A percentile compares a stretch with the other conserved stretches of the same genome.
Evolutionary conservation across 352 stramenopile genomes (phyloP).

Genomic region (Elongisporangium undulatum): DNA sequence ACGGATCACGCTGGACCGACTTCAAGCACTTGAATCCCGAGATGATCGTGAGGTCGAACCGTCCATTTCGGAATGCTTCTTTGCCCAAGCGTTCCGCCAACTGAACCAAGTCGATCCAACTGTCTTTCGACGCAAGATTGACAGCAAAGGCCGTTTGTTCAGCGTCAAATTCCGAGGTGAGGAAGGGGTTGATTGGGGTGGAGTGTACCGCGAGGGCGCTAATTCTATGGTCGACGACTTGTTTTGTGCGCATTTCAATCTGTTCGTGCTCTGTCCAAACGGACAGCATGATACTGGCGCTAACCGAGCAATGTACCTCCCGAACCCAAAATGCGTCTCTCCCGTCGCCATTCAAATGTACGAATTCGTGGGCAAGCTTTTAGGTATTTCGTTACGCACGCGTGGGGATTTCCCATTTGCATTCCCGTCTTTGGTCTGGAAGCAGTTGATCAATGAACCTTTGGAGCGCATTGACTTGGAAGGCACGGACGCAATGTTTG

Average conservation of each 20-base stretch:
- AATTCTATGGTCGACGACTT: constrained; percentile 89
- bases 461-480: constrained; percentile 83
- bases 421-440: constrained; percentile 93
- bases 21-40: constrained; percentile 83
- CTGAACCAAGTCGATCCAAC: constrained; percentile 81
- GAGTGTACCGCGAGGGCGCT: constrained; percentile 84
- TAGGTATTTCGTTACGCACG: constrained; percentile 92
- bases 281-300: constrained; percentile 83
- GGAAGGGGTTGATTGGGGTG: constrained; percentile 87
- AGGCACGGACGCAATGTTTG: constrained; percentile 85
- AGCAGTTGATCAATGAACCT: constrained; percentile 82
- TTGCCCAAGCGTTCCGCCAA: constrained; percentile 92
- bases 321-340: constrained; percentile 86
- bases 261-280: constrained; percentile 86
- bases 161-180: constrained; percentile 89
- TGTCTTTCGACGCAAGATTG: constrained; percentile 84
- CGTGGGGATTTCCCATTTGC: constrained; percentile 91
- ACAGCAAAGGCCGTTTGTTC: constrained; percentile 85
- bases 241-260: constrained; percentile 78
- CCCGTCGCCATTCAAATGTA: constrained; percentile 90
- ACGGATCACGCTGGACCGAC: constrained; percentile 78
- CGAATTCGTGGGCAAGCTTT: constrained; percentile 92
- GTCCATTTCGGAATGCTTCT: constrained; percentile 90
- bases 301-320: constrained; percentile 86
- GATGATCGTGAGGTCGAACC: constrained; percentile 85